Conservation (phyloP, 768 basidiomycete species). For the Boletus vinaceobasis region DNA sequence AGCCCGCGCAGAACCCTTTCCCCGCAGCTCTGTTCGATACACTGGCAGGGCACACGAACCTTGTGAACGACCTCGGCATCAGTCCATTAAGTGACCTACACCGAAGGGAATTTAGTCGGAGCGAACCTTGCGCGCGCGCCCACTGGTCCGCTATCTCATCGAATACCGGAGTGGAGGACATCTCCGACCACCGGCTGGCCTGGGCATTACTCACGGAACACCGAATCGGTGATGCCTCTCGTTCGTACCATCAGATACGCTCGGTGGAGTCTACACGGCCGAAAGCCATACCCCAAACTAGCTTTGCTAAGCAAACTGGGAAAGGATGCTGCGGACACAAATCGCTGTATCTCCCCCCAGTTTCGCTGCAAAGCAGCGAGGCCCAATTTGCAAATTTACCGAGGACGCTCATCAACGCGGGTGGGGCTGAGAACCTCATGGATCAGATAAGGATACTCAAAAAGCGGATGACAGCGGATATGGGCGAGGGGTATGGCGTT, state of each 20-base stretch:
- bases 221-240: conserved; percentile 11
- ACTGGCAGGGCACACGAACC: conserved; percentile 61
- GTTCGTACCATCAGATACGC: conserved; percentile 13
- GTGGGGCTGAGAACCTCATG: conserved; percentile 33
- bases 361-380: conserved; percentile 38
- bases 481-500: conserved; percentile 27
- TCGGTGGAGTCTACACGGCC: conserved; percentile 28
- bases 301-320: conserved; percentile 39
- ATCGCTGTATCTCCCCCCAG: conserved; percentile 56
- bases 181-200: conserved; percentile 13
- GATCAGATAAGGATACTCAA: conserved; percentile 33
- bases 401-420: conserved; percentile 30
- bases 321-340: conserved; percentile 39
- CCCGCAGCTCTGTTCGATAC: conserved; percentile 69
- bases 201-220: conserved; percentile 7
- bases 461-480: conserved; percentile 28
- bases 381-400: conserved; percentile 34
- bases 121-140: conserved; percentile 61
- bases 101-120: conserved; percentile 70
- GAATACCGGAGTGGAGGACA: conserved; percentile 35
- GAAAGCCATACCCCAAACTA: conserved; percentile 30
- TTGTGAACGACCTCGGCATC: conserved; percentile 54
- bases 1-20: conserved; percentile 50
- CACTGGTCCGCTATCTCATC: conserved; percentile 52
- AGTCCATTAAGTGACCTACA: conserved; percentile 47